phyloP scores from a whole-genome alignment of 495 filamentous ascomycete species.

The Aspergillus wentii region DNA sequence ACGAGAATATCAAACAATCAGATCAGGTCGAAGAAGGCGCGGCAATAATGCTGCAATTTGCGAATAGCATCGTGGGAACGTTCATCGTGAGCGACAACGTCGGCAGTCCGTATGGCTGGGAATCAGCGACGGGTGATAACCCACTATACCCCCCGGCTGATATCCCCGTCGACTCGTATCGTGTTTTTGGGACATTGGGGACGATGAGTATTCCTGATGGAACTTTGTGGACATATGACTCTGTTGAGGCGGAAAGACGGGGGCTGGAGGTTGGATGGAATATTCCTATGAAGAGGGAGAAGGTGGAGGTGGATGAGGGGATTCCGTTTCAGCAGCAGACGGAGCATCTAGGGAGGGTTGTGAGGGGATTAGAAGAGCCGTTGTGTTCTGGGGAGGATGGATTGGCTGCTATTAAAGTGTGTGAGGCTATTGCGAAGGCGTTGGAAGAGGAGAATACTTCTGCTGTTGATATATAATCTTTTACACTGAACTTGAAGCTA shows the following conservation, averaged over 20 bases:
- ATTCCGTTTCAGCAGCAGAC: slow-evolving; percentile 8
- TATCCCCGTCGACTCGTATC: slow-evolving; percentile 5
- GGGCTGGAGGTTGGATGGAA: slow-evolving; percentile 4
- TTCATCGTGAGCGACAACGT: slow-evolving; percentile 7
- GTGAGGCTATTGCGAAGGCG: slow-evolving; percentile 6
- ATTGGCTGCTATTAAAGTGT: slow-evolving; percentile 6
- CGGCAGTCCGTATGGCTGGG: slow-evolving; percentile 10
- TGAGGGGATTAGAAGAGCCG: neutral
- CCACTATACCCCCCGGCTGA: slow-evolving; percentile 8
- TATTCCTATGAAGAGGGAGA: neutral
- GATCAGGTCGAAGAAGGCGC: slow-evolving; percentile 8
- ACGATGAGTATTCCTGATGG: slow-evolving; percentile 4
- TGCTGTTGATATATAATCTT: slow-evolving; percentile 3
- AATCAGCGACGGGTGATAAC: slow-evolving; percentile 11
- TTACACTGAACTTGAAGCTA: no score
- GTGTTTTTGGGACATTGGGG: slow-evolving; percentile 9
- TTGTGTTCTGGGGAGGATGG: slow-evolving; percentile 10
- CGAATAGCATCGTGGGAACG: slow-evolving; percentile 8
- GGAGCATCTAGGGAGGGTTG: slow-evolving; percentile 7
- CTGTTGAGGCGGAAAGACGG: neutral
- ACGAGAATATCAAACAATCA: neutral
- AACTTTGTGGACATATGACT: slow-evolving; percentile 6
- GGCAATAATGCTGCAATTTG: slow-evolving; percentile 8
- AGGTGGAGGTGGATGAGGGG: neutral
- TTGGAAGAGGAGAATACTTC: slow-evolving; percentile 3